These are phyloP conservation scores for Pseudocercospora pini-densiflorae DNA, from an alignment of 2,329 filamentous ascomycete genomes.

Conservation along the genomic window DNA sequence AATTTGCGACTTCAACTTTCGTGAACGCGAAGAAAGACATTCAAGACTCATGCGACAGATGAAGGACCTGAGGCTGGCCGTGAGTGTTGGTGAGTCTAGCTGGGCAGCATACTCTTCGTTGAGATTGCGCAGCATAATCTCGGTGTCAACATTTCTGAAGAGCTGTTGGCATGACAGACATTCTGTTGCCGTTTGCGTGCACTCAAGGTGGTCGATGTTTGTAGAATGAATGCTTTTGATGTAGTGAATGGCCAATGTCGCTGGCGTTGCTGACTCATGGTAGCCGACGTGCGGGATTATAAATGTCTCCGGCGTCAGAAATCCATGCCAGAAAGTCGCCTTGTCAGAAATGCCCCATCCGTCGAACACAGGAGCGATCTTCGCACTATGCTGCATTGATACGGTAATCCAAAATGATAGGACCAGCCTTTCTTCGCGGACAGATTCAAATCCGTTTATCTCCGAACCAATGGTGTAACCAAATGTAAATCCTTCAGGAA, in stretches of 20 bases:
- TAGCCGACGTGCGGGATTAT: background rate
- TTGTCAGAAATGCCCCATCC: background rate
- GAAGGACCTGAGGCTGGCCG: no score
- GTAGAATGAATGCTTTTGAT: background rate
- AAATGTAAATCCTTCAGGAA: background rate
- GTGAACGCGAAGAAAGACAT: no score
- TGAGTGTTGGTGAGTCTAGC: background rate
- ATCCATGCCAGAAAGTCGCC: background rate
- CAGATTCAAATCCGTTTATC: background rate
- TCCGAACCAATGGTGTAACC: background rate
- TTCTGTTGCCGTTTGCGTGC: background rate
- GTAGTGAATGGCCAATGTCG: background rate
- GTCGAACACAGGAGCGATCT: background rate
- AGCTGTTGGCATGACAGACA: background rate
- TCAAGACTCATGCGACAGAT: no score
- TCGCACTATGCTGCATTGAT: background rate
- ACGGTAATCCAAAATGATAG: no score
- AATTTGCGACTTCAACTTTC: no score
- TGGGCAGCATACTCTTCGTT: background rate
- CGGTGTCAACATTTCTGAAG: background rate
- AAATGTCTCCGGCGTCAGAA: background rate
- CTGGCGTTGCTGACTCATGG: background rate
- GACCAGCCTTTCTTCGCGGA: background rate
- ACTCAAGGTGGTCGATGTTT: background rate
- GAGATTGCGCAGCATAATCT: background rate